phyloP scores from a whole-genome alignment of 768 basidiomycete species.

The Tricholoma sp. region DNA sequence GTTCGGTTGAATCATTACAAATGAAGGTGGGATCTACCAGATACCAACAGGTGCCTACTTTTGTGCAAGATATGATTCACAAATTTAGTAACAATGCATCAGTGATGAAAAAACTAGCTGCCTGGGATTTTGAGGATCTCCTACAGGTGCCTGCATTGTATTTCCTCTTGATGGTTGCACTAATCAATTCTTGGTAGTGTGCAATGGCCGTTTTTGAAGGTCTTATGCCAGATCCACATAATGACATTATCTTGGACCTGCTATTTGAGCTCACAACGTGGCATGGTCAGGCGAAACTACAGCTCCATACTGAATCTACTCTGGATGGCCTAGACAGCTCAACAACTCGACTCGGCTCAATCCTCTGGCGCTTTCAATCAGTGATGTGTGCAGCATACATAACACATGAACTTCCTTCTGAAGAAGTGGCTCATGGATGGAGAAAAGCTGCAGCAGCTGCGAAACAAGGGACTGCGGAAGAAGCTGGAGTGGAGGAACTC shows the following conservation, averaged over 20 bases:
- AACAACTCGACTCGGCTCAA: neutral
- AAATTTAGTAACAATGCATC: constrained; percentile 18
- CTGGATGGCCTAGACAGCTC: neutral
- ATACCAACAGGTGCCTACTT: constrained; percentile 4
- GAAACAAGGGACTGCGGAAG: neutral
- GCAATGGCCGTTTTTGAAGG: constrained; percentile 2
- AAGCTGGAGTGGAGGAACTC: neutral
- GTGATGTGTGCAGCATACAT: neutral
- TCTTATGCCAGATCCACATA: neutral
- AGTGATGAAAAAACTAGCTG: constrained; percentile 13
- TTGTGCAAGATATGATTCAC: constrained; percentile 15
- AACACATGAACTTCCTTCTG: constrained; percentile 7
- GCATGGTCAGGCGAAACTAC: constrained; percentile 6
- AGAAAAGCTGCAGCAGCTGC: neutral
- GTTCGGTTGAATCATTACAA: too few relatives aligned
- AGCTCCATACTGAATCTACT: constrained; percentile 5
- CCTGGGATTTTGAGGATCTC: constrained; percentile 22
- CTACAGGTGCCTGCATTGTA: constrained; percentile 16
- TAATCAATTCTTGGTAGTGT: neutral
- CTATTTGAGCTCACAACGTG: constrained; percentile 2
- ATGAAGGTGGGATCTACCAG: neutral
- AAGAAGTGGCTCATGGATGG: constrained; percentile 5
- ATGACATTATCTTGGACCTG: neutral
- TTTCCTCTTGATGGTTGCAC: too few relatives aligned
- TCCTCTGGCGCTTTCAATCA: neutral